Base-by-base conservation (phyloP, 306 rosid genomes). In the Vigna trinervia region DNA sequence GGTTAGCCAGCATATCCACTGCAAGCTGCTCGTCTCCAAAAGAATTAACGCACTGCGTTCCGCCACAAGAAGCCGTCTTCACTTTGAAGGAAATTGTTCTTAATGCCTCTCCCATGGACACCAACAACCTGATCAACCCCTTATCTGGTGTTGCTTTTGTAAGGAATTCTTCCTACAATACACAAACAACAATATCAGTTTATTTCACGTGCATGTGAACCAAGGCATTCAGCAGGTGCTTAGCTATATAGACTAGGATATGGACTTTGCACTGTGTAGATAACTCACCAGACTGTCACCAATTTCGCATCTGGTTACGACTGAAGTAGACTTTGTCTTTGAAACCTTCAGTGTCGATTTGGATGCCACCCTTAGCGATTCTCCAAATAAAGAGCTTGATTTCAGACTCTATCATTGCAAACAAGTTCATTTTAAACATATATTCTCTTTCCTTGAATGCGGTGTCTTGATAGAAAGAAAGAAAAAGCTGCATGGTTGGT, bases 21-120 rank as follows among this genome's bases (percentile, higher is more conserved):
- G 99, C 99, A 83, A 92, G 99, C 71, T 96, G 98, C 74, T 96
- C 99, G 47, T 96, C 99, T 46, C 99, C 99, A 69, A 96, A 96
- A 84, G 96, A 54, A 74, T 96, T 96, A 56, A 96, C 97, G 87
- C 99, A 96, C 41, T 96, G 97, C 48, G 99, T 96, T 87, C 98
- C 99, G 56, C 98, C 97, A 73, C 99, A 96, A 41, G 99, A 88
- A 77, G 99, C 99, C 15, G 99, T 96, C 84, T 90, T 96, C 77
- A 96, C 99, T 91, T 96, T 96, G 83, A 87, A 96, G 74, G 96
- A 85, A 82, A 92, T 96, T 70, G 97, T 92, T 82, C 99, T 92
- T 11, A 96, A 63, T 60, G 99, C 98, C 82, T 96, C 98, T 63
- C 99, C 99, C 98, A 96, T 90, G 66, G 90, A 87, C 71, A 76